Base-by-base conservation (phyloP, 177 flowering plant genomes). In the Telopea speciosissima region DNA sequence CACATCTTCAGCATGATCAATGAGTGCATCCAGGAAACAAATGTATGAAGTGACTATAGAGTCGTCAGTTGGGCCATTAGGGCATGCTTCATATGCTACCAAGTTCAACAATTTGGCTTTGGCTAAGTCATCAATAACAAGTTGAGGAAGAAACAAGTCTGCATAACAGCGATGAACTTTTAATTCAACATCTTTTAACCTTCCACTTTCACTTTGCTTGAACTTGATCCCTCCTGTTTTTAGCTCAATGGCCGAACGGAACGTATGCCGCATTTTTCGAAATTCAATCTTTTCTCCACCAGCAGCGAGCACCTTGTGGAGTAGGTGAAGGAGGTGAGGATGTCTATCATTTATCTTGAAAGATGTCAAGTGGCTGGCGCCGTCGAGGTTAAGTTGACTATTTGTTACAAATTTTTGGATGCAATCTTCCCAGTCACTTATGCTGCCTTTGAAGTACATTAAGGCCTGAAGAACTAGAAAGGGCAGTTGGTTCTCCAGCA, bases 261-360 rank as follows among this genome's bases (percentile, higher is more conserved):
- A 49, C 0, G 54, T 11, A 11, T 49, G 54, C 54, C 8, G 4
- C 31, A 28, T 17, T 49, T 28, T 28, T 28, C 31, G 31, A 0
- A 4, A 28, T 28, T 8, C 17, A 12, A 4, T 49, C 2, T 17
- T 8, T 11, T 49, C 8, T 49, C 17, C 21, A 2, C 2, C 31
- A 28, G 3, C 31, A 28, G 58, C 1, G 70, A 68, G 62, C 13
- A 5, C 8, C 10, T 3, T 58, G 31, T 63, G 23, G 7, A 68
- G 45, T 31, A 68, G 63, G 6, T 68, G 45, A 9, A 68, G 70
- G 44, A 68, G 70, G 22, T 68, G 70, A 28, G 31, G 3, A 28
- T 28, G 31, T 28, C 31, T 28, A 28, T 28, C 31, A 28, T 28
- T n/a, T n/a, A n/a, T n/a, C n/a, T n/a, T n/a, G n/a, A n/a, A n/a